A percentile compares a stretch with the other conserved stretches of the same genome.
Evolutionary conservation across 495 filamentous ascomycete species (phyloP).

Genomic region (Penicillium argentinense): DNA sequence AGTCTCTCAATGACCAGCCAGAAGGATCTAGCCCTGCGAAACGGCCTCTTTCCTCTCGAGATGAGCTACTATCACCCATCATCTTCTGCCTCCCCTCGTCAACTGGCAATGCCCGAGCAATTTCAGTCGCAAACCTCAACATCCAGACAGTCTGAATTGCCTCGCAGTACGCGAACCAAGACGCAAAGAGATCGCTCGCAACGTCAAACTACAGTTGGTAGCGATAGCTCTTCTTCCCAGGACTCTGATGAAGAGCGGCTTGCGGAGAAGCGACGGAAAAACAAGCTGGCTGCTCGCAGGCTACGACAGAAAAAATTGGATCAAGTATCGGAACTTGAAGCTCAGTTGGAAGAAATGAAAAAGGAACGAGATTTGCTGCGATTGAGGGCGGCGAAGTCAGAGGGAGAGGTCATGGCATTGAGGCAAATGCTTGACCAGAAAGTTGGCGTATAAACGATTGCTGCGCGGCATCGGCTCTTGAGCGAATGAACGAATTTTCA

Average conservation of each 20-base stretch:
- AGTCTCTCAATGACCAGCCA: background rate
- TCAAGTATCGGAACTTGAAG: conserved; percentile 8
- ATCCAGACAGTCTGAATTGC: background rate
- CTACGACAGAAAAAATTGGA: conserved; percentile 8
- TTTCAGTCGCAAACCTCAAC: background rate
- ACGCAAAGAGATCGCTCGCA: background rate
- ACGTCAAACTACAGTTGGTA: background rate
- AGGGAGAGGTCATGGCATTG: conserved; percentile 8
- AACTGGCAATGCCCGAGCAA: too few relatives aligned
- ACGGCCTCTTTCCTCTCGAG: background rate
- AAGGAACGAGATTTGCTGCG: conserved; percentile 8
- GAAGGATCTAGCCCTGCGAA: too few relatives aligned
- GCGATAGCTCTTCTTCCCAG: conserved; percentile 6
- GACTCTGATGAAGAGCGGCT: conserved; percentile 10
- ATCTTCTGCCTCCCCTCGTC: background rate
- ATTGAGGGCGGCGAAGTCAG: conserved; percentile 9
- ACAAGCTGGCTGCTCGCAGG: conserved; percentile 8
- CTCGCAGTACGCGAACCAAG: background rate
- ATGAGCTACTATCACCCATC: background rate
- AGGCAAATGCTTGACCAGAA: conserved; percentile 8
- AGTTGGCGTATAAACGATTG: background rate
- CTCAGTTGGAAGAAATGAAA: conserved; percentile 5
- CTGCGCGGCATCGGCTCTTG: too few relatives aligned
- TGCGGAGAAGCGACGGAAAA: conserved; percentile 5
- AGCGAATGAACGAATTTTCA: background rate